Evolutionary conservation across 2,329 filamentous ascomycete species (phyloP), one percentile per base, ranked within the genome.

Genomic region (Rhexocercosporidium sp.): DNA sequence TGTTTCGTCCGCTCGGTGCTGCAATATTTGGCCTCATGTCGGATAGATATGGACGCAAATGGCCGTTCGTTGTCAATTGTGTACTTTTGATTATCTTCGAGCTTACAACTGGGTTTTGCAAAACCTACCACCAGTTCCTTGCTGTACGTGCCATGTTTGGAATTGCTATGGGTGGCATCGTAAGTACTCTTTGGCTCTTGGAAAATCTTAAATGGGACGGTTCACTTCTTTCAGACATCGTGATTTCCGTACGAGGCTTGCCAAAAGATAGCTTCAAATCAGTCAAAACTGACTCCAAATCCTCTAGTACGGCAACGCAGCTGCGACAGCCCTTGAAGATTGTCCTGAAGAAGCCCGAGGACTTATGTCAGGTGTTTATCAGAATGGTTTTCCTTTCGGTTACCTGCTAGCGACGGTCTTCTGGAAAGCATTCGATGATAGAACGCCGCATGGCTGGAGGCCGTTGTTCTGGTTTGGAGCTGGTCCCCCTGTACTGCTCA

Each of bases 381-480:
- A 96, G 75, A 92, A 94, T 78, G 93, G 92, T 2, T 94, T 94
- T 77, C 90, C 90, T 0, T 85, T 94, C 70, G 92, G 92, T 37
- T 95, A 95, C 75, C 88, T 96, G 47, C 84, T 93, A 69, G 92
- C 92, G 6, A 92, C 92, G 0, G 85, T 86, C 16, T 88, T 92
- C 71, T 79, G 86, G 12, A 82, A 88, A 8, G 92, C 84, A 4
- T 84, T 96, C 7, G 87, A 94, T 59, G 82, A 92, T 78, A 96
- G 93, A 0, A 95, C 93, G 0, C 78, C 88, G 0, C 90, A 96
- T 76, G 89, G 85, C 62, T 97, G 94, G 94, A 85, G 94, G 8
- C 92, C 93, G 0, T 82, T 97, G 0, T 97, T 90, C 82, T 97
- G 94, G 93, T 97, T 97, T 78, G 93, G 90, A 14, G 92, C 93